These are phyloP conservation scores for Massarina eburnea DNA, from an alignment of 2,329 filamentous ascomycete species.

Conservation along the genomic window DNA sequence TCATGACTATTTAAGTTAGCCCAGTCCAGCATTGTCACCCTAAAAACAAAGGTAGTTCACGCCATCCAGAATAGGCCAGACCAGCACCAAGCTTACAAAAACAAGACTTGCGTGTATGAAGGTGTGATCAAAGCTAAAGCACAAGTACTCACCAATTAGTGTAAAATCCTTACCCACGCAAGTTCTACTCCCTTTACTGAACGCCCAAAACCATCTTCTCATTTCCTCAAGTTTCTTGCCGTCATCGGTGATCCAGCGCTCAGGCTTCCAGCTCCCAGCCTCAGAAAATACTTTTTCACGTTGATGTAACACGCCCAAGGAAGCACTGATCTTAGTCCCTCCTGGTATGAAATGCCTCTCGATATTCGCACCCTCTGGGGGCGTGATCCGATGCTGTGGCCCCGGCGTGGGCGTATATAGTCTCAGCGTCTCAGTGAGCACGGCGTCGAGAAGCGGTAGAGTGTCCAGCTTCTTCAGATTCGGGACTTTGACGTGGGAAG, in stretches of 20 bases:
- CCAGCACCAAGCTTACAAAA: too few relatives aligned
- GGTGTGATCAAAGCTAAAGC: not conserved
- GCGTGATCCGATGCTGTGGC: slow-evolving; percentile 56
- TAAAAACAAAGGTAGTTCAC: too few relatives aligned
- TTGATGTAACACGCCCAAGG: slow-evolving; percentile 45
- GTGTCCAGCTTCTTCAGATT: slow-evolving; percentile 43
- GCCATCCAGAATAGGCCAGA: too few relatives aligned
- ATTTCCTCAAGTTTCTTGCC: slow-evolving; percentile 34
- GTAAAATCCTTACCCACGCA: slow-evolving; percentile 48
- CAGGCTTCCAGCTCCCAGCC: slow-evolving; percentile 34
- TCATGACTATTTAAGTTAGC: slow-evolving; percentile 23
- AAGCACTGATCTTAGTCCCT: slow-evolving; percentile 39
- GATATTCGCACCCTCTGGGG: slow-evolving; percentile 32
- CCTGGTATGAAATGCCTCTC: slow-evolving; percentile 39
- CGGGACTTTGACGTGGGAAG: slow-evolving; percentile 20
- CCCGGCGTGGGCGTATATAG: slow-evolving; percentile 61
- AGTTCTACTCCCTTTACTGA: slow-evolving; percentile 46
- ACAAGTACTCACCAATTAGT: slow-evolving; percentile 32
- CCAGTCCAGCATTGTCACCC: too few relatives aligned
- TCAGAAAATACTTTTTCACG: slow-evolving; percentile 43
- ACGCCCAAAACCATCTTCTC: slow-evolving; percentile 49
- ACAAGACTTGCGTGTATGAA: not conserved
- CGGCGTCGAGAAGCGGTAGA: slow-evolving; percentile 58
- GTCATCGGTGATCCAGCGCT: slow-evolving; percentile 39
- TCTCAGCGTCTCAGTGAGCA: slow-evolving; percentile 59